Percentiles rank a stretch among this genome's conserved stretches.
phyloP scores from a whole-genome alignment of 1,284 basidiomycete genomes.

The Moesziomyces sp. region DNA sequence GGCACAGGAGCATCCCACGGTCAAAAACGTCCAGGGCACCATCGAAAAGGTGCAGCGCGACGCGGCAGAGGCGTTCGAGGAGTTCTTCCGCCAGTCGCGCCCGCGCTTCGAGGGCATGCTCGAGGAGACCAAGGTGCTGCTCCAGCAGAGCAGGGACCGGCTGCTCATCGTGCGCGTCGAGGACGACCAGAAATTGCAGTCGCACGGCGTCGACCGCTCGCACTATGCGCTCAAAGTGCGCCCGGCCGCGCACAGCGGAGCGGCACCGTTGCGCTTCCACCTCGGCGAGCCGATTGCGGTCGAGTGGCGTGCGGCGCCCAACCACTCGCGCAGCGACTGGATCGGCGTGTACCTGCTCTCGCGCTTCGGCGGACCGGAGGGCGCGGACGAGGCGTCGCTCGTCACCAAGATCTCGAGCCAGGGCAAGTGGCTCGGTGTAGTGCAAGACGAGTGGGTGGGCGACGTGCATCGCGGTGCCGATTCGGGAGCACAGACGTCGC shows the following conservation, averaged over 20 bases:
- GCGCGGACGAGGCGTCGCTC: constrained; percentile 29
- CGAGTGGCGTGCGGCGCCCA: constrained; percentile 84
- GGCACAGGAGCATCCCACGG: constrained; percentile 69
- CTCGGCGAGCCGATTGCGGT: constrained; percentile 89
- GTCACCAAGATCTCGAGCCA: constrained; percentile 83
- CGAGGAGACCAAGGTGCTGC: constrained; percentile 87
- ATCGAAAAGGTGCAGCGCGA: constrained; percentile 95
- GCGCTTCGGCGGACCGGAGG: constrained; percentile 37
- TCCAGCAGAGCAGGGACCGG: constrained; percentile 89
- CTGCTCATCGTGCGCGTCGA: constrained; percentile 56
- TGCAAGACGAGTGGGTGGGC: constrained; percentile 92
- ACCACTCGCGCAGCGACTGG: constrained; percentile 95
- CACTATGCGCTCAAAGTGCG: constrained; percentile 36
- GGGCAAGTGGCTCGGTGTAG: constrained; percentile 92
- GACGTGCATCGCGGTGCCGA: constrained; percentile 70
- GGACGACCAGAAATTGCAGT: constrained; percentile 39
- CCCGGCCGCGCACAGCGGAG: not conserved
- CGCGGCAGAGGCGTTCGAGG: constrained; percentile 87
- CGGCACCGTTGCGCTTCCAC: constrained; percentile 74
- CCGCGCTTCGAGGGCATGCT: constrained; percentile 70
- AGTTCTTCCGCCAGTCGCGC: constrained; percentile 79
- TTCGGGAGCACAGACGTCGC: not conserved
- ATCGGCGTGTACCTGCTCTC: constrained; percentile 81
- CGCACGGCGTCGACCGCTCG: constrained; percentile 44
- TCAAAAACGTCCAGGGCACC: constrained; percentile 88